Percentiles rank a stretch among this genome's conserved stretches.
phyloP scores from a whole-genome alignment of 352 stramenopile genomes.

The Pythium phragmiticola region DNA sequence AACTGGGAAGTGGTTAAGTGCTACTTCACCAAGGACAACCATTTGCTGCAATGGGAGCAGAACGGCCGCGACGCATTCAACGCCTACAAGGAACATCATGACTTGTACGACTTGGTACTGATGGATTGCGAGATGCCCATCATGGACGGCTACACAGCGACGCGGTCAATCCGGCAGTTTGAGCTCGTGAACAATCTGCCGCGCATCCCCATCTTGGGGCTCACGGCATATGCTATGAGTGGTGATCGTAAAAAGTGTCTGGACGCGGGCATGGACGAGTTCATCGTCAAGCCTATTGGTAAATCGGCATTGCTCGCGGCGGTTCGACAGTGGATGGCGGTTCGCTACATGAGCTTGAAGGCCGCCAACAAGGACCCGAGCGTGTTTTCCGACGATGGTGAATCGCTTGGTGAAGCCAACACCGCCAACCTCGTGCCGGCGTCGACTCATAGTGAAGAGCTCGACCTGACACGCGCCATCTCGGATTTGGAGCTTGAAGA shows the following conservation, averaged over 20 bases:
- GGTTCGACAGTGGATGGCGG: conserved; percentile 79
- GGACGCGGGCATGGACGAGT: conserved; percentile 84
- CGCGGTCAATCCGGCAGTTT: conserved; percentile 66
- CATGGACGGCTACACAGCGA: conserved; percentile 83
- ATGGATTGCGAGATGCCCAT: conserved; percentile 90
- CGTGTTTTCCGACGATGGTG: conserved; percentile 36
- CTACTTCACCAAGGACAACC: conserved; percentile 80
- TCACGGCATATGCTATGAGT: conserved; percentile 87
- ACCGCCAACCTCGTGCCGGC: conserved; percentile 64
- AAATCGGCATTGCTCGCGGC: conserved; percentile 62
- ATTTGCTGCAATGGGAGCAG: conserved; percentile 79
- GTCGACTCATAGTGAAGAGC: conserved; percentile 69
- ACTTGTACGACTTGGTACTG: conserved; percentile 74
- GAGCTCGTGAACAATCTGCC: conserved; percentile 63
- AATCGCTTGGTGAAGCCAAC: conserved; percentile 21
- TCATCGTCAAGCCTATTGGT: conserved; percentile 85
- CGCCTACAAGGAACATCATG: conserved; percentile 74
- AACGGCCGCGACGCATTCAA: conserved; percentile 71
- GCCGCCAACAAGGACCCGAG: conserved; percentile 33
- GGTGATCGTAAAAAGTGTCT: conserved; percentile 82
- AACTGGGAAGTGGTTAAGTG: conserved; percentile 91
- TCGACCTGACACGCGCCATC: conserved; percentile 78
- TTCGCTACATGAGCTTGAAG: conserved; percentile 66
- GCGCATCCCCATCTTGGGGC: conserved; percentile 76
- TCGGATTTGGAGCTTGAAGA: conserved; percentile 84